Evolutionary conservation across 108 stramenopile genomes (phyloP).

Genomic region (Fistulifera pelliculosa): DNA sequence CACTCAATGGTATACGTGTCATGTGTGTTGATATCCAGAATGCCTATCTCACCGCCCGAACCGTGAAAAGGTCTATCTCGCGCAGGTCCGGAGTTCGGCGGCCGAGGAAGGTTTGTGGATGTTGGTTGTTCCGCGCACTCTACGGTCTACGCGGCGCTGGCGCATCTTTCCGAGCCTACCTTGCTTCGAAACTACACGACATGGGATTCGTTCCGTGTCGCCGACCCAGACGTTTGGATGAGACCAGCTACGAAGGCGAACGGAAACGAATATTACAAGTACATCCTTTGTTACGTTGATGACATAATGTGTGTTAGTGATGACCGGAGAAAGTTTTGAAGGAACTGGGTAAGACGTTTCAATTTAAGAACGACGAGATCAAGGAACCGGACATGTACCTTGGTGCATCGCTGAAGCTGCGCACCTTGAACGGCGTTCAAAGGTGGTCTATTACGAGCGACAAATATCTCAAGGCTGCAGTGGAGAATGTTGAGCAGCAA

Average conservation of each 20-base stretch:
- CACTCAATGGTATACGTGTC: slow-evolving; percentile 16
- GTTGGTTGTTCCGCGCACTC: slow-evolving; percentile 10
- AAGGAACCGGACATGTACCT: slow-evolving; percentile 14
- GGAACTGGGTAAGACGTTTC: neutral
- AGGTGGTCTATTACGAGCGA: slow-evolving; percentile 15
- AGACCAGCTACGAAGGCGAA: slow-evolving; percentile 1
- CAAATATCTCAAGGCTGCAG: slow-evolving; percentile 13
- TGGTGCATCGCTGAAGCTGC: too few relatives aligned
- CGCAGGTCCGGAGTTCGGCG: slow-evolving; percentile 23
- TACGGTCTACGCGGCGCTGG: slow-evolving; percentile 27
- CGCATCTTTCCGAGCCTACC: slow-evolving; percentile 4
- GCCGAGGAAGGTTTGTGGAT: neutral
- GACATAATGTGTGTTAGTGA: slow-evolving; percentile 18
- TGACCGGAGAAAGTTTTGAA: slow-evolving; percentile 4
- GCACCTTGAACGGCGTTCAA: too few relatives aligned
- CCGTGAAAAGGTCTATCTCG: slow-evolving; percentile 13
- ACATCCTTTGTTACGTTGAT: slow-evolving; percentile 29
- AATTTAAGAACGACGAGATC: slow-evolving; percentile 10
- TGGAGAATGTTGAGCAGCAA: slow-evolving; percentile 13
- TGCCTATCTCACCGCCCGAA: slow-evolving; percentile 19
- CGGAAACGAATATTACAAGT: slow-evolving; percentile 20
- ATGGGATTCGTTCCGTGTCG: neutral
- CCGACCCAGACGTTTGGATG: slow-evolving; percentile 15
- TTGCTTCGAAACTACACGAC: neutral
- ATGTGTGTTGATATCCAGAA: slow-evolving; percentile 16